Base-by-base conservation (phyloP, 73 alveolate species). In the Diophrys sp. region DNA sequence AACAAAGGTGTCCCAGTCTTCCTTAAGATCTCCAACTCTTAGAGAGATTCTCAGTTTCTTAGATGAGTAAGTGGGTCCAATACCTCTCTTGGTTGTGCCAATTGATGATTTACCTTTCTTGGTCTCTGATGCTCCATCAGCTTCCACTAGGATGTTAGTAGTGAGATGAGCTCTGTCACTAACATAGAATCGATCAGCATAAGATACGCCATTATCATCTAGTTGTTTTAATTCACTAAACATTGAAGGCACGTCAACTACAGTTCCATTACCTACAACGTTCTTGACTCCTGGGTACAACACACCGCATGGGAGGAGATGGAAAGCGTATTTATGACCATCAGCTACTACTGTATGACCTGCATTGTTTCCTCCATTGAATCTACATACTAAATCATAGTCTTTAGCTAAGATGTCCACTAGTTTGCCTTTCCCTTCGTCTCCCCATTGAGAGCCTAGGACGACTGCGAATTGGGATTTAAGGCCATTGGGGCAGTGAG, bases 401-500 rank as follows among this genome's bases (percentile, higher is more conserved):
- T 90, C 92, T 56, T 91, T 85, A 68, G 99, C 98, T 69, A 95
- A 77, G 76, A 96, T 94, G 82, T 96, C 99, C 31, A 96, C 99
- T 29, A 96, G 90, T 76, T 96, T 96, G 34, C 99, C 99, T 77
- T 96, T 96, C 5, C 99, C 99, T 76, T 96, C 99, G 80, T 96
- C 99, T 0, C 99, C 99, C 99, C 99, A 96, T 79, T 96, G 95
- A 68, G 96, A 75, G 0, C 99, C 99, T 31, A 94, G 94, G 23
- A 91, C 92, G 25, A 89, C 97, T 11, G 92, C 87, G 77, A 95
- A 75, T 68, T 75, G 54, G 29, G 95, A 87, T 8, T 53, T 75
- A 29, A 83, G 67, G 0, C 97, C 97, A 28, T 88, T 93, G 1
- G n/a, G 27, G 73, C 83, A 72, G 25, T 66, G 30, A 2, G 56